phyloP scores from a whole-genome alignment of 2,329 filamentous ascomycete species.

The Aspergillus caelatus region DNA sequence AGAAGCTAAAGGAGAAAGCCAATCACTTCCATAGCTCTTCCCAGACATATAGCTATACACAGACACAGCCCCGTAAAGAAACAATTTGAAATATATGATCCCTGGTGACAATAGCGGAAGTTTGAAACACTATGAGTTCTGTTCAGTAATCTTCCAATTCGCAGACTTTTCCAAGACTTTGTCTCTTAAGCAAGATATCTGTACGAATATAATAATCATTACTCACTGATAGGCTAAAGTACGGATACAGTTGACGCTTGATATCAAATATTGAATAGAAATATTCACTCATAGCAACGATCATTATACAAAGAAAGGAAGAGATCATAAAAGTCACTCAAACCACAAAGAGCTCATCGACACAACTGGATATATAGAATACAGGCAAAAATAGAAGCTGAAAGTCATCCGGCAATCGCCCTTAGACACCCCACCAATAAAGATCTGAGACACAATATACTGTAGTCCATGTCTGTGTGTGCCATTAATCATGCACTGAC shows the following conservation, averaged over 20 bases:
- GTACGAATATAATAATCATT: not conserved
- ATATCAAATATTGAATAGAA: not conserved
- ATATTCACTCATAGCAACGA: not conserved
- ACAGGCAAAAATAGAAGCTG: not conserved
- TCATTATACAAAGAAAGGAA: not conserved
- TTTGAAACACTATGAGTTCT: not conserved
- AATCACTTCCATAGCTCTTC: too few relatives aligned
- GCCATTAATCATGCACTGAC: not conserved
- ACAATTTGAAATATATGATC: not conserved
- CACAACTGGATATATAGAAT: slow-evolving; percentile 10
- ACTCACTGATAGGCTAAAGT: not conserved
- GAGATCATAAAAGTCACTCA: not conserved
- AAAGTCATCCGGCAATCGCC: not conserved
- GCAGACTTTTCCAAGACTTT: not conserved
- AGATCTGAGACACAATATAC: not conserved
- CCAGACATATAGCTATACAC: not conserved
- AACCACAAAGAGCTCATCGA: not conserved
- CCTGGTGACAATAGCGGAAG: not conserved
- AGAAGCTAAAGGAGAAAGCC: not conserved
- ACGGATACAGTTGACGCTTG: not conserved
- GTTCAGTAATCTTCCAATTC: not conserved
- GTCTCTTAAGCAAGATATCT: not conserved
- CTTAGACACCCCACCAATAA: not conserved
- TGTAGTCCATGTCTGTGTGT: not conserved
- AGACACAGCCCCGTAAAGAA: not conserved